A percentile compares a stretch with the other conserved stretches of the same genome.
Evolutionary conservation across 2,329 filamentous ascomycete genomes (phyloP).

Genomic region (Xylariaceae sp.): DNA sequence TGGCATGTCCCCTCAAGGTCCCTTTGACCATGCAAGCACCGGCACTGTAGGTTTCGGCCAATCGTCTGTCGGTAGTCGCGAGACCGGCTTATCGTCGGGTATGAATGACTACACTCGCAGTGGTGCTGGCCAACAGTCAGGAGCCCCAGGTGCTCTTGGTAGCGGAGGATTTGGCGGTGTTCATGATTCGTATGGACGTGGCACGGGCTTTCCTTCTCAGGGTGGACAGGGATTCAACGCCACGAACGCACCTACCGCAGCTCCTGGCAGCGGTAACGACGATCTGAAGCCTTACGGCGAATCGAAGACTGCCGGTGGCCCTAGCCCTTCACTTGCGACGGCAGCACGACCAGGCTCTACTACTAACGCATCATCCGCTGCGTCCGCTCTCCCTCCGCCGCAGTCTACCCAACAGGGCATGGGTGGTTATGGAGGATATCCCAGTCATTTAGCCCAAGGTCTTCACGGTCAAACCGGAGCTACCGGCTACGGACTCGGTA

Average conservation of each 20-base stretch:
- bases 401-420: slow-evolving; percentile 51
- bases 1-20: slow-evolving; percentile 50
- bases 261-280: slow-evolving; percentile 40
- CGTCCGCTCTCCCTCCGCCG: slow-evolving; percentile 50
- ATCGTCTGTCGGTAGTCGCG: slow-evolving; percentile 47
- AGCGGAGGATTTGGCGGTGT: slow-evolving; percentile 48
- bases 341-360: slow-evolving; percentile 55
- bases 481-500: slow-evolving; percentile 50
- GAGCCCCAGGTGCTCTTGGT: slow-evolving; percentile 46
- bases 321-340: slow-evolving; percentile 51
- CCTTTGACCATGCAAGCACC: slow-evolving; percentile 53
- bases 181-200: slow-evolving; percentile 52
- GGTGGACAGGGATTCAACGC: slow-evolving; percentile 49
- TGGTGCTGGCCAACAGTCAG: slow-evolving; percentile 43
- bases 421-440: slow-evolving; percentile 52
- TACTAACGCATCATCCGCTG: slow-evolving; percentile 47
- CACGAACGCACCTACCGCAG: slow-evolving; percentile 43
- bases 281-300: slow-evolving; percentile 58
- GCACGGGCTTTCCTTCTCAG: slow-evolving; percentile 51
- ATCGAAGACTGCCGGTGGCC: slow-evolving; percentile 48
- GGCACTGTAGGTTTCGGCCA: slow-evolving; percentile 47
- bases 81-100: slow-evolving; percentile 45
- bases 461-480: slow-evolving; percentile 44
- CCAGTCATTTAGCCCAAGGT: slow-evolving; percentile 48
- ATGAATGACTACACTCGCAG: slow-evolving; percentile 51